Evolutionary conservation across 1,284 basidiomycete species (phyloP).

Genomic region (Pseudozyma pruni): DNA sequence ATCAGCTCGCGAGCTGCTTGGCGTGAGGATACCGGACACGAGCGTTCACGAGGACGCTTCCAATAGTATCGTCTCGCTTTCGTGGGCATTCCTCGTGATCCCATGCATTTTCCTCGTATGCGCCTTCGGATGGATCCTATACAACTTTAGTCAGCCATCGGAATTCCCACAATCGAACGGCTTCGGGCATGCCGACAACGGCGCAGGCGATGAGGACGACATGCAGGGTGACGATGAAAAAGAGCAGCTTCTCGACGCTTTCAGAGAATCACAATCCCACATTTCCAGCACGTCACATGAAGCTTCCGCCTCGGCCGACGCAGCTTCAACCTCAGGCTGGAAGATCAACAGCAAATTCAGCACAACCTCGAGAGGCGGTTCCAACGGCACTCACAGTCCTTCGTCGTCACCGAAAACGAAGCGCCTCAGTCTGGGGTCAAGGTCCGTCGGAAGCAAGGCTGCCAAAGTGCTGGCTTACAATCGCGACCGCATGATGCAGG

Average conservation of each 20-base stretch:
- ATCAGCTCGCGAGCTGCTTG: slow-evolving; percentile 4
- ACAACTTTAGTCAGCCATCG: slow-evolving; percentile 33
- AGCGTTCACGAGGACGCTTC: slow-evolving; percentile 31
- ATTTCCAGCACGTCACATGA: background rate
- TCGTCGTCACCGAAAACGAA: slow-evolving; percentile 22
- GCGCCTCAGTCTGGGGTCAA: slow-evolving; percentile 3
- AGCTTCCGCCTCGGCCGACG: background rate
- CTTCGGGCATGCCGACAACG: slow-evolving; percentile 9
- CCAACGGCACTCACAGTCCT: slow-evolving; percentile 19
- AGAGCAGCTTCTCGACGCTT: slow-evolving; percentile 39
- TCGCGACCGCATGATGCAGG: slow-evolving; percentile 35
- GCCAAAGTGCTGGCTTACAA: slow-evolving; percentile 28
- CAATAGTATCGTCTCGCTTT: slow-evolving; percentile 32
- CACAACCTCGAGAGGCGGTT: slow-evolving; percentile 34
- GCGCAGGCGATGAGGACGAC: slow-evolving; percentile 4
- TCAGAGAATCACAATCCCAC: slow-evolving; percentile 33
- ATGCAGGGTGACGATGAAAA: slow-evolving; percentile 27
- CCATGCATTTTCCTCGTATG: slow-evolving; percentile 40
- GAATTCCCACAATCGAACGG: slow-evolving; percentile 29
- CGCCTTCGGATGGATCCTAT: slow-evolving; percentile 37
- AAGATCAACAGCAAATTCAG: slow-evolving; percentile 48
- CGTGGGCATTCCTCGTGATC: slow-evolving; percentile 35
- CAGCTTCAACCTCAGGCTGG: slow-evolving; percentile 20
- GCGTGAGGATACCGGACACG: slow-evolving; percentile 2
- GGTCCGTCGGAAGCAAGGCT: slow-evolving; percentile 34